These are phyloP conservation scores for Antrodiella citrinella DNA, from an alignment of 768 basidiomycete species.

Conservation along the genomic window DNA sequence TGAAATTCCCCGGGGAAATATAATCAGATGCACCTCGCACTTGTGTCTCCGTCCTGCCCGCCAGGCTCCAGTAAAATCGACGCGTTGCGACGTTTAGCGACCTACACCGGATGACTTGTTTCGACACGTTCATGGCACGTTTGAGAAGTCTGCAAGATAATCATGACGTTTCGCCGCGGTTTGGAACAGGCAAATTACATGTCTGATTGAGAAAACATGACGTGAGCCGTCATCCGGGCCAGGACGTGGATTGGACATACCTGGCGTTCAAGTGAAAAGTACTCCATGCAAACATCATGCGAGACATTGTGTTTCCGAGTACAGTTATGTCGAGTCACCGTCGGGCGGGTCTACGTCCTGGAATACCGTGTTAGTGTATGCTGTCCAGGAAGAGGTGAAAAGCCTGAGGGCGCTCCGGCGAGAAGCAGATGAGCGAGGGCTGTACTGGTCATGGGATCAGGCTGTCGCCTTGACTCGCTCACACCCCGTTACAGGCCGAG, in stretches of 20 bases:
- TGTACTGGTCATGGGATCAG: neutral
- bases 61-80: no score
- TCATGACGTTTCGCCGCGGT: no score
- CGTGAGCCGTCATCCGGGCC: neutral
- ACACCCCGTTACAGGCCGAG: no score
- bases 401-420: neutral
- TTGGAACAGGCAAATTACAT: no score
- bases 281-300: neutral
- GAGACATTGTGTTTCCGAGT: neutral
- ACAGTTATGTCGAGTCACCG: neutral
- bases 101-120: no score
- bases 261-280: neutral
- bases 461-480: neutral
- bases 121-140: neutral
- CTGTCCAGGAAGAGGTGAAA: no score
- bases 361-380: neutral
- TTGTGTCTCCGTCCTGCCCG: no score
- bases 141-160: neutral
- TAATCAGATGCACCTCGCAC: neutral
- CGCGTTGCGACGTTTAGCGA: no score
- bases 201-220: neutral
- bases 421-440: neutral
- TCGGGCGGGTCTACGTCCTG: neutral
- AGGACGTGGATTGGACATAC: neutral
- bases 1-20: neutral